A percentile compares a stretch with the other conserved stretches of the same genome.
Evolutionary conservation across 1,284 basidiomycete genomes (phyloP).

Genomic region (Boletus sp.): DNA sequence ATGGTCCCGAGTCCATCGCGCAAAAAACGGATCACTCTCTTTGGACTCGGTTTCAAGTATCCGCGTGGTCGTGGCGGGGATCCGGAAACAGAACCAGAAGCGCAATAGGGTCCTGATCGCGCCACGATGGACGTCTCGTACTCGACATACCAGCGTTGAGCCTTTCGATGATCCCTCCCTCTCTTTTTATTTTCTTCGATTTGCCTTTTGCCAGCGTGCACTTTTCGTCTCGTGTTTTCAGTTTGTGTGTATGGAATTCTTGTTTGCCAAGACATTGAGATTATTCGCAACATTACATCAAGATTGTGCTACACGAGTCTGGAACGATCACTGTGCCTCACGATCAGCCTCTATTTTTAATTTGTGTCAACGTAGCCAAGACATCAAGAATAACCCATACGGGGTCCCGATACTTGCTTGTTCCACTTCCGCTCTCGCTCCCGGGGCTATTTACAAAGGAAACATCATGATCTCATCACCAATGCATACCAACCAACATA

Average conservation of each 20-base stretch:
- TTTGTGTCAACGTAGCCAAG: no score
- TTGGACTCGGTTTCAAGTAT: constrained; percentile 23
- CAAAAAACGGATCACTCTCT: constrained; percentile 18
- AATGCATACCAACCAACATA: neutral
- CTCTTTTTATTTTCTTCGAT: neutral
- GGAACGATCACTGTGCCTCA: no score
- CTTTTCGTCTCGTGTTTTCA: constrained; percentile 17
- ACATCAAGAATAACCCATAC: no score
- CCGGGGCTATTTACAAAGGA: no score
- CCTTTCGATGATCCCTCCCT: neutral
- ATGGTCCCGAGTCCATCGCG: constrained; percentile 18
- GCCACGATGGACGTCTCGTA: neutral
- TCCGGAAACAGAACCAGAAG: neutral
- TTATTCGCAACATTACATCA: no score
- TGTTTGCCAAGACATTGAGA: neutral
- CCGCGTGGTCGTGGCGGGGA: neutral
- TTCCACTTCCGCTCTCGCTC: no score
- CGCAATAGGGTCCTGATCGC: constrained; percentile 4
- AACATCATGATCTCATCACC: neutral
- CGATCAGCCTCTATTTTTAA: no score
- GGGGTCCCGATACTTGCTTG: no score
- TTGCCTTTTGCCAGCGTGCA: constrained; percentile 4
- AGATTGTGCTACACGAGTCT: no score
- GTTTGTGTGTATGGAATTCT: neutral
- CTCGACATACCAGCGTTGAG: neutral